These are phyloP conservation scores for Amauroascus niger DNA, from an alignment of 2,329 filamentous ascomycete species.

Conservation along the genomic window DNA sequence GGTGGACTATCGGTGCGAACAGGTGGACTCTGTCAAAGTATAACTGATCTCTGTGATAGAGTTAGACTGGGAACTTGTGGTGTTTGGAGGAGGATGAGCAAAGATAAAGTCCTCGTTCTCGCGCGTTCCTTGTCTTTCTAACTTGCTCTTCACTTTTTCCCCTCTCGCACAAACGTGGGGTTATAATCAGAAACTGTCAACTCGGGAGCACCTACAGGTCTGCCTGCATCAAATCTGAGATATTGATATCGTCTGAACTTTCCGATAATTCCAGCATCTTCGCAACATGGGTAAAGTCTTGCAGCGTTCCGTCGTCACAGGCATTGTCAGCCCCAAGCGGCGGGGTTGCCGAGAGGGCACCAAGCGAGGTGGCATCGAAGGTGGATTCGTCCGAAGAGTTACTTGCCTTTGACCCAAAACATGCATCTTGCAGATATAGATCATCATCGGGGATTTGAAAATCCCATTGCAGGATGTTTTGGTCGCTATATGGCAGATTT, in stretches of 20 bases:
- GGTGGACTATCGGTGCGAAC: not conserved
- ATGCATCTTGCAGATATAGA: not conserved
- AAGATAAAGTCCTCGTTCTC: no score
- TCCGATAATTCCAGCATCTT: not conserved
- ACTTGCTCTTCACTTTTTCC: no score
- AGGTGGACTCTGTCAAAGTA: not conserved
- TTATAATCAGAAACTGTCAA: not conserved
- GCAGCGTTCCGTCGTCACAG: not conserved
- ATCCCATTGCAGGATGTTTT: not conserved
- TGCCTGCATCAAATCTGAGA: not conserved
- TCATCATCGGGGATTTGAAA: not conserved
- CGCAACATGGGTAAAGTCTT: not conserved
- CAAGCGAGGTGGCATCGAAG: not conserved
- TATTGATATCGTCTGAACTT: not conserved
- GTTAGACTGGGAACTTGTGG: not conserved
- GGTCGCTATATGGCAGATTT: not conserved
- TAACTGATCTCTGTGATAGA: not conserved
- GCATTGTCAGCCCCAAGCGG: not conserved
- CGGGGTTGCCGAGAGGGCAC: not conserved
- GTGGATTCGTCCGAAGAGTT: not conserved
- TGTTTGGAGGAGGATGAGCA: not conserved
- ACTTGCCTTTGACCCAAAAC: not conserved
- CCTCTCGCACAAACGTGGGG: no score
- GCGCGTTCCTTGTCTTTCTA: no score
- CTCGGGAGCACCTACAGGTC: not conserved